These are phyloP conservation scores for Comarum palustre DNA, from an alignment of 306 rosid genomes.

Conservation along the genomic window DNA sequence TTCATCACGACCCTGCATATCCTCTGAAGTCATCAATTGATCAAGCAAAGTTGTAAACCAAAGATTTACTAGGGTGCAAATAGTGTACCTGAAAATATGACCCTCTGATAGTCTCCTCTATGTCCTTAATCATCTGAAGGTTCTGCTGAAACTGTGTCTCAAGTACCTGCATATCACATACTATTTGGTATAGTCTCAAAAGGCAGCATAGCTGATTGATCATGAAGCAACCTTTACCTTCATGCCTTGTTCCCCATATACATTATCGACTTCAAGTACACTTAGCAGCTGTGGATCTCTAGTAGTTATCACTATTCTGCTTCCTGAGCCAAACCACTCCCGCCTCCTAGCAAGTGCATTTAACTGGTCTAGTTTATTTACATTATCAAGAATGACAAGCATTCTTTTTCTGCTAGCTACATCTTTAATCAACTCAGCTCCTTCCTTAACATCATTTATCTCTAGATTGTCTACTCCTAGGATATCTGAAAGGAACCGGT, in stretches of 20 bases:
- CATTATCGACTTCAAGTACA: constrained; percentile 18
- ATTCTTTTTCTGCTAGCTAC: background rate
- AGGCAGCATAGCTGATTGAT: background rate
- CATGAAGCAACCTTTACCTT: background rate
- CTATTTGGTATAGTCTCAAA: background rate
- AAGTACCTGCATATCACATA: constrained; percentile 18
- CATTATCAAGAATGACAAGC: constrained; percentile 17
- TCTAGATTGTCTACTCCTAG: background rate
- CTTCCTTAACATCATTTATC: background rate
- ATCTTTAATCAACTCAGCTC: background rate
- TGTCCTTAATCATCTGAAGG: constrained; percentile 5
- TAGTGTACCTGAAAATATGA: constrained; percentile 14
- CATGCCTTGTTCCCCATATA: constrained; percentile 20
- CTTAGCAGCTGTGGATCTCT: constrained; percentile 9
- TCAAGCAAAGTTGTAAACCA: too few relatives aligned
- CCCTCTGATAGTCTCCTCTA: background rate
- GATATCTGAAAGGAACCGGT: constrained; percentile 9
- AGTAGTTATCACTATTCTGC: constrained; percentile 17
- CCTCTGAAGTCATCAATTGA: too few relatives aligned
- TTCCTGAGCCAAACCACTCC: constrained; percentile 9
- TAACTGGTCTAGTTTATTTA: constrained; percentile 7
- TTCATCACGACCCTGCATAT: constrained; percentile 16
- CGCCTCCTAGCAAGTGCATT: constrained; percentile 18
- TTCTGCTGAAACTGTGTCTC: constrained; percentile 18
- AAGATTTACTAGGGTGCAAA: too few relatives aligned